Base-by-base conservation (phyloP, 306 rosid genomes). In the Cucurbita argyrosperma region DNA sequence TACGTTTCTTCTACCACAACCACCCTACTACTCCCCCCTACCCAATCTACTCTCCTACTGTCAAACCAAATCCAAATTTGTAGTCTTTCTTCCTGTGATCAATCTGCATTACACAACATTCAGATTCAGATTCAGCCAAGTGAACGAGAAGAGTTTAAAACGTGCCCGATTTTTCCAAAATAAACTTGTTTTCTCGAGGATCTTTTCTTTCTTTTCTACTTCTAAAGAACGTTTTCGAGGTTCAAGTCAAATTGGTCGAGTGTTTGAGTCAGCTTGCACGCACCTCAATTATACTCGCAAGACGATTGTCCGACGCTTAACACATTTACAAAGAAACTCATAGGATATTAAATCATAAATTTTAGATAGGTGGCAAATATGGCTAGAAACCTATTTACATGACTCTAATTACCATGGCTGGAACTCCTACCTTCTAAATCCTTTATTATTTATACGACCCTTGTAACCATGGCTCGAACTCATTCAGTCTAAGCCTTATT, bases 21-120 rank as follows among this genome's bases (percentile, higher is more conserved):
- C 19, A 63, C 10, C 49, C 14, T 0, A 21, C 64, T 63, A 56
- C 47, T 38, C 61, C 26, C 26, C 75, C 35, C 35, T 75, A 74
- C 26, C 77, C 16, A 76, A 77, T 74, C 90, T 85, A 91, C 82
- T 95, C 97, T 69, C 99, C 99, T 62, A 95, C 96, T 10, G 91
- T 91, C 89, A 95, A 84, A 76, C 99, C 99, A 80, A 95, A 95
- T 65, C 99, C 97, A 60, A 95, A 91, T 82, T 91, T 95, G 96
- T 91, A 95, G 85, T 95, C 99, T 73, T 91, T 95, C 96, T 84
- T 95, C 81, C 38, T 81, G 81, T 91, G 96, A 79, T 95, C 99
- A 74, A 95, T 87, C 96, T 91, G 97, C 92, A 80, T 47, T 58
- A 65, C 56, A 77, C 10, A 13, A 30, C 35, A 30, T 30, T 30